These are phyloP conservation scores for Discostella stelligeroides DNA, from an alignment of 108 stramenopile species.

Conservation along the genomic window DNA sequence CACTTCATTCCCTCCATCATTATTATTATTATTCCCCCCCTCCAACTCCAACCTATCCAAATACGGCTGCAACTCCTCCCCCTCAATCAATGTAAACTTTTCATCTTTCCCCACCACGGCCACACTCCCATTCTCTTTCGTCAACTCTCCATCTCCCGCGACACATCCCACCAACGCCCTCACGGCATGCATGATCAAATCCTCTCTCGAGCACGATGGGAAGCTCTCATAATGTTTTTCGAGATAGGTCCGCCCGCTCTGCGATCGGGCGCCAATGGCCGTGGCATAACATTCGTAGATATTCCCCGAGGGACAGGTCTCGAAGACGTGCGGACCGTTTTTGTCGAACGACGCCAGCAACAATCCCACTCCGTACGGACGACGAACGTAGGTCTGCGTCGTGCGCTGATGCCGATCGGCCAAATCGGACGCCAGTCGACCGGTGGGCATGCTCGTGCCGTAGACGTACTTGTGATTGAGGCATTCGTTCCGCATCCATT, in stretches of 20 bases:
- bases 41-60: conserved; percentile 85
- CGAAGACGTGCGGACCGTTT: conserved; percentile 93
- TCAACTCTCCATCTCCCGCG: conserved; percentile 89
- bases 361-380: conserved; percentile 98
- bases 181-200: conserved; percentile 95
- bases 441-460: conserved; percentile 89
- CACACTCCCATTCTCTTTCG: conserved; percentile 86
- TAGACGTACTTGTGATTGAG: conserved; percentile 98
- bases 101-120: conserved; percentile 81
- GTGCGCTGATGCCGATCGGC: conserved; percentile 99
- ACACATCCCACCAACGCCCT: conserved; percentile 94
- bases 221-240: conserved; percentile 91
- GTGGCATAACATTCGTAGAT: conserved; percentile 95
- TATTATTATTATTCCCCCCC: conserved; percentile 52
- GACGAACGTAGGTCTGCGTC: conserved; percentile 97
- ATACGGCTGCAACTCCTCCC: conserved; percentile 81
- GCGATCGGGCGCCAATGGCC: conserved; percentile 96
- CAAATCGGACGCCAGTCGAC: conserved; percentile 89
- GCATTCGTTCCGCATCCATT: conserved; percentile 97
- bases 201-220: conserved; percentile 63
- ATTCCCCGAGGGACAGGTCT: conserved; percentile 97
- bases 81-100: conserved; percentile 77
- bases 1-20: conserved; percentile 34
- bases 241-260: conserved; percentile 96
- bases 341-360: conserved; percentile 86